Evolutionary conservation across 805 yeast species (phyloP).

Genomic region (Babjeviella inositovora): DNA sequence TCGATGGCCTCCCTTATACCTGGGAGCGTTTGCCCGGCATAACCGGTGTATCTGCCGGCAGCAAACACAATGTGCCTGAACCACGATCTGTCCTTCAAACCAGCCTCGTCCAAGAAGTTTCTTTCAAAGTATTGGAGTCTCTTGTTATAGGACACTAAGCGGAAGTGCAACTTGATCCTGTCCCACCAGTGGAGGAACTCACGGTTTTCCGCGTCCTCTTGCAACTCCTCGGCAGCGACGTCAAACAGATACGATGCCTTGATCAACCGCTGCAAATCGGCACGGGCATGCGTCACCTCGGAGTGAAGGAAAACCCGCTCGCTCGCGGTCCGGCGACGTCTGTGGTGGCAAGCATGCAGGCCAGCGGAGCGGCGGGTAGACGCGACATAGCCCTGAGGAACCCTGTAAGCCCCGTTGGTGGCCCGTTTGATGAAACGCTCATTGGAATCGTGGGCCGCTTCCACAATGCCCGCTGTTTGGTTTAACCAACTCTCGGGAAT

Average conservation of each 20-base stretch:
- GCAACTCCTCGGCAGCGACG: slow-evolving; percentile 4
- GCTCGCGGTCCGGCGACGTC: no score
- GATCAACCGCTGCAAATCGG: slow-evolving; percentile 8
- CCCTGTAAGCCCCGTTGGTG: no score
- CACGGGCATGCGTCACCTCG: no score
- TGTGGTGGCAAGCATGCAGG: no score
- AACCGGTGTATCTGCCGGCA: slow-evolving; percentile 44
- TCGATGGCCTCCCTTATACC: slow-evolving; percentile 38
- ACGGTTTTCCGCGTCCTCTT: slow-evolving; percentile 6
- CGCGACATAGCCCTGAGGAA: no score
- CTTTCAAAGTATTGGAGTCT: slow-evolving; percentile 26
- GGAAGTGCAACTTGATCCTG: slow-evolving; percentile 9
- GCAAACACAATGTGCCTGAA: slow-evolving; percentile 44
- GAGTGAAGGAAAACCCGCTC: no score
- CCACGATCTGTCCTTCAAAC: slow-evolving; percentile 36
- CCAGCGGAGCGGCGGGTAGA: no score
- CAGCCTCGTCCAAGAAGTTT: slow-evolving; percentile 24
- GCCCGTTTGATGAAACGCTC: no score
- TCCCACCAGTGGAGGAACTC: slow-evolving; percentile 8
- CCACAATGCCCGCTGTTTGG: slow-evolving; percentile 4
- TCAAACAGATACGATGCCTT: slow-evolving; percentile 4
- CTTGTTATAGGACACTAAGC: slow-evolving; percentile 14
- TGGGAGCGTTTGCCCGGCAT: slow-evolving; percentile 41
- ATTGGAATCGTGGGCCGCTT: no score
- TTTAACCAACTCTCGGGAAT: slow-evolving; percentile 22